Base-by-base conservation (phyloP, 192 early-diverging fungal species). In the Coemansia sp. region DNA sequence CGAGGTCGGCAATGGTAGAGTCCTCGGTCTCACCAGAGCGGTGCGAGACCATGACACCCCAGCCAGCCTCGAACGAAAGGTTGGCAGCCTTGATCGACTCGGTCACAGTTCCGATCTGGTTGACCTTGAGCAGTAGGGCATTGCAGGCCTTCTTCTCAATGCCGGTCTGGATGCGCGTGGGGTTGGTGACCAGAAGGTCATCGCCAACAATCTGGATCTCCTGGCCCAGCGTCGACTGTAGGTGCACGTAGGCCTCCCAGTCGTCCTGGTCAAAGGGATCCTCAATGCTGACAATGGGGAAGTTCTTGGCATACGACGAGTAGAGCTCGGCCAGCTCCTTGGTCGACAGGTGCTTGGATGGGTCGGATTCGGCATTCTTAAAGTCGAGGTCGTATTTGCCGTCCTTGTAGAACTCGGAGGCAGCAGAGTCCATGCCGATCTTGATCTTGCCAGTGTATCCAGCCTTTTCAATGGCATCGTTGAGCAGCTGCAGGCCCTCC, bases 201-300 rank as follows among this genome's bases (percentile, higher is more conserved):
- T 98, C 96, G 67, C 95, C 96, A 64, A 98, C 95, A 73, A 97
- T 89, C 82, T 97, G 93, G 77, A 92, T 88, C 71, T 88, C 81
- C 67, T 81, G 69, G 65, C 74, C 82, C 69, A 85, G 76, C 28
- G 65, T 76, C 23, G 68, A 74, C 74, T 86, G 88, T 52, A 97
- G 79, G 73, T 91, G 89, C 69, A 85, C 79, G 89, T 93, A 98
- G 56, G 92, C 87, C 38, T 89, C 87, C 90, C 91, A 98, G 85
- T 98, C 95, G 81, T 98, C 96, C 86, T 98, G 96, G 84, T 98
- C 96, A 71, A 96, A 98, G 68, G 96, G 94, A 84, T 98, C 96
- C 82, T 98, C 96, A 69, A 98, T 95, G 58, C 94, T 96, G 62
- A 94, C 89, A 51, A 98, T 87, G 50, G 93, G 93, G 86, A 93